These are phyloP conservation scores for Thinopyrum elongatum DNA, from an alignment of 176 grass and related monocot species.

Conservation along the genomic window DNA sequence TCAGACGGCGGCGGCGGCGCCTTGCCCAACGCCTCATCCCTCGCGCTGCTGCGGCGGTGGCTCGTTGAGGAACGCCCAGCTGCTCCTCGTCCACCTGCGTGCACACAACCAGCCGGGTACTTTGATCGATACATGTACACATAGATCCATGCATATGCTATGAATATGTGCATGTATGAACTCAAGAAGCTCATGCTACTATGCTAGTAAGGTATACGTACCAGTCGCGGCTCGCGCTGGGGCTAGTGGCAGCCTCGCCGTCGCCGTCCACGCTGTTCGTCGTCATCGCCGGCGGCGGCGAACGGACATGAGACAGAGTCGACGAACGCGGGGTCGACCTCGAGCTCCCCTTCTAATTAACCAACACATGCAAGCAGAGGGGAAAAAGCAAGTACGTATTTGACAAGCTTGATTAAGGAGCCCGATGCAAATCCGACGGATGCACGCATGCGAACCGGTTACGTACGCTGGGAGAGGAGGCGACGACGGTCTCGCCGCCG, in stretches of 20 bases:
- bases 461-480: not conserved
- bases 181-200: not conserved
- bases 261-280: not conserved
- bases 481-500: not conserved
- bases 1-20: conserved; percentile 18
- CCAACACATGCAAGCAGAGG: not conserved
- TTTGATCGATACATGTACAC: too few species aligned
- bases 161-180: not conserved
- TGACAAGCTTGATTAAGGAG: too few species aligned
- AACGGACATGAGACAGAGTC: not conserved
- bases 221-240: conserved; percentile 58
- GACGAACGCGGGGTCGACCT: not conserved
- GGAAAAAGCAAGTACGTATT: too few species aligned
- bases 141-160: too few species aligned
- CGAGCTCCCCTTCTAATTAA: not conserved
- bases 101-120: not conserved
- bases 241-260: not conserved
- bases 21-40: conserved; percentile 35
- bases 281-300: not conserved
- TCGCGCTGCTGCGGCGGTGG: conserved; percentile 33
- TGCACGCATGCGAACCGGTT: not conserved
- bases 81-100: conserved; percentile 82
- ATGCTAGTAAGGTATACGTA: not conserved
- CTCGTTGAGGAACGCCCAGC: conserved; percentile 88
- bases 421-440: not conserved